Evolutionary conservation across 2,329 filamentous ascomycete species (phyloP), one percentile per base, ranked within the genome.

Genomic region (Aschersonia sp.): DNA sequence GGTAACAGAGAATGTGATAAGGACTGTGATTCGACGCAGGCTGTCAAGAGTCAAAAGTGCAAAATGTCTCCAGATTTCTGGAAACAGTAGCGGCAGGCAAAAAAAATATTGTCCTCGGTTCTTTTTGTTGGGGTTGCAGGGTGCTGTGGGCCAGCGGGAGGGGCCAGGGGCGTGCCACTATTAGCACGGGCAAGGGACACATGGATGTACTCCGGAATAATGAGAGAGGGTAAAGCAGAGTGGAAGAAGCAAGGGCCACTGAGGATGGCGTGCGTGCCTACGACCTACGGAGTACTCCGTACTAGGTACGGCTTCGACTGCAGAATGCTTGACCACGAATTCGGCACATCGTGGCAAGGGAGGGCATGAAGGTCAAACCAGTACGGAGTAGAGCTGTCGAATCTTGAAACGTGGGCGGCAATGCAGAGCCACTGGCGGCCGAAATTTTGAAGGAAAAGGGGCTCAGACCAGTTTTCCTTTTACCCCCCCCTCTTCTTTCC

Each of bases 121-220:
- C 43, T 44, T 44, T 44, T 44, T 44, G 43, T 44, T 44, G 43
- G 43, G 43, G 29, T 30, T n/a, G 28, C 43, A 44, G 43, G 43
- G 43, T 44, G 28, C 28, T 44, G 43, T 10, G 43, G 43, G 35
- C 35, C 35, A 38, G 12, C 7, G 35, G 12, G 35, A 38, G 7
- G 3, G 35, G 3, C 35, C 7, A 9, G 35, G 35, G 32, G 32
- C 6, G 5, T 5, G 29, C n/a, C 29, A 44, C 29, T 9, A 31
- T n/a, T 29, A 9, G 42, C 9, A 6, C 6, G 9, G 9, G 5
- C 9, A 20, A 20, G 20, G 20, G 20, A 20, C 20, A 20, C 20
- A 20, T 20, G 20, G 20, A 20, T 20, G 20, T 20, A 20, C 20
- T 20, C 20, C 20, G 20, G 20, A 20, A 20, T 20, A 20, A 20